Base-by-base conservation (phyloP, 2,329 filamentous ascomycete species). In the Scedosporium aurantiacum region DNA sequence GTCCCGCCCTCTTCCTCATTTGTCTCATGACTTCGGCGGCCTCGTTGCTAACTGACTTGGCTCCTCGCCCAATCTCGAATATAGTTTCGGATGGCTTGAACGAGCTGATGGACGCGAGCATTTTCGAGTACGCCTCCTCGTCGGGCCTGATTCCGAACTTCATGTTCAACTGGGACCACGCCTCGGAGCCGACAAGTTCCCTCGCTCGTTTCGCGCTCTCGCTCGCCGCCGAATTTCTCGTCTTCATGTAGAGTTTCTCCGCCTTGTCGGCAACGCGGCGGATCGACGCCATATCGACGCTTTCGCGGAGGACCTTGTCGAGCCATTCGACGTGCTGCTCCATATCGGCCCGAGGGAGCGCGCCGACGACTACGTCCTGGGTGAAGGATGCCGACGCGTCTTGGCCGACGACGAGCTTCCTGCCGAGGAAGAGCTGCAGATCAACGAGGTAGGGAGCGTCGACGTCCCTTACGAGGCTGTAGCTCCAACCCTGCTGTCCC, bases 391-490 rank as follows among this genome's bases (percentile, higher is more conserved):
- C 75, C 1, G 80, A 80, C 2, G 76, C 76, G 18, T 85, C 81
- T 65, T 87, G 85, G 0, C 92, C 93, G 37, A 96, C 73, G 1
- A 96, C 78, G 18, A 99, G 76, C 69, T 84, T 88, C 69, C 89
- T 88, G n/a, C 91, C 90, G 0, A 99, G 81, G 75, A 99, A 99
- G 0, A 99, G 81, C 72, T 99, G 95, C 60, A 99, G 78, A 73
- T 99, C 94, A 4, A 99, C 78, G 3, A 99, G 79, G 71, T 99
- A 99, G 0, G 94, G 92, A 5, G 90, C 86, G 73, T 99, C 94
- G 1, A 88, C 84, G 66, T 95, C 90, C 62, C 90, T 83, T 27
- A 97, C 87, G 23, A 99, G 80, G 77, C 90, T 97, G 75, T 96
- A 99, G 75, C 88, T 89, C 94, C 94, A 97, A 64, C 94, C 94